Evolutionary conservation across 768 basidiomycete genomes (phyloP).

Genomic region (Suillus plorans): DNA sequence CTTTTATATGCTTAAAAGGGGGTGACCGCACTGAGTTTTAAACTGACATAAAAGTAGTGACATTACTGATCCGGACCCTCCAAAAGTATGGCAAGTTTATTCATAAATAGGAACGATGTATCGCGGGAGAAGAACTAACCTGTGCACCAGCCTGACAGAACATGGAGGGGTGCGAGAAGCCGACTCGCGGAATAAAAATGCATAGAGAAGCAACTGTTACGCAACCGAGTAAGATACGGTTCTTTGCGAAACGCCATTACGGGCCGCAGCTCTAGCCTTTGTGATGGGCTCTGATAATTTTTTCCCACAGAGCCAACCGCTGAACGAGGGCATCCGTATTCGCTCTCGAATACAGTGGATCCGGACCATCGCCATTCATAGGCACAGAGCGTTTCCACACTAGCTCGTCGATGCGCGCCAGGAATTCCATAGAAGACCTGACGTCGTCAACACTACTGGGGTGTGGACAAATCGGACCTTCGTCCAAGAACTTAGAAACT

Average conservation of each 20-base stretch:
- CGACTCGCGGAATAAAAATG: neutral
- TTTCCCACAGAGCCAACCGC: constrained; percentile 31
- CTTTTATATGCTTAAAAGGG: neutral
- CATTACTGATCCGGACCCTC: no score
- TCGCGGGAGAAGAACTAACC: neutral
- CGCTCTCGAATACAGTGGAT: constrained; percentile 24
- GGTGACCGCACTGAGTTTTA: neutral
- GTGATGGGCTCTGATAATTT: constrained; percentile 18
- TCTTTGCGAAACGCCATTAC: neutral
- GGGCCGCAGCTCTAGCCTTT: neutral
- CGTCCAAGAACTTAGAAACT: neutral
- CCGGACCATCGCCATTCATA: constrained; percentile 8
- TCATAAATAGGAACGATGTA: no score
- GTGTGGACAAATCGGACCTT: neutral
- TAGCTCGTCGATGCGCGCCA: constrained; percentile 26
- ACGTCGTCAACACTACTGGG: constrained; percentile 16
- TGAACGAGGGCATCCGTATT: constrained; percentile 22
- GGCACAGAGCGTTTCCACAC: constrained; percentile 25
- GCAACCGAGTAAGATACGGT: neutral
- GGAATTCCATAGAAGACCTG: constrained; percentile 23
- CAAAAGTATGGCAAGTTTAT: no score
- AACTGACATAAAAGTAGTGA: neutral
- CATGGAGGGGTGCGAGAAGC: neutral
- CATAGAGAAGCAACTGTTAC: no score
- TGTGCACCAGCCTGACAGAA: neutral